These are phyloP conservation scores for Phytopythium litorale DNA, from an alignment of 352 stramenopile genomes.

Conservation along the genomic window DNA sequence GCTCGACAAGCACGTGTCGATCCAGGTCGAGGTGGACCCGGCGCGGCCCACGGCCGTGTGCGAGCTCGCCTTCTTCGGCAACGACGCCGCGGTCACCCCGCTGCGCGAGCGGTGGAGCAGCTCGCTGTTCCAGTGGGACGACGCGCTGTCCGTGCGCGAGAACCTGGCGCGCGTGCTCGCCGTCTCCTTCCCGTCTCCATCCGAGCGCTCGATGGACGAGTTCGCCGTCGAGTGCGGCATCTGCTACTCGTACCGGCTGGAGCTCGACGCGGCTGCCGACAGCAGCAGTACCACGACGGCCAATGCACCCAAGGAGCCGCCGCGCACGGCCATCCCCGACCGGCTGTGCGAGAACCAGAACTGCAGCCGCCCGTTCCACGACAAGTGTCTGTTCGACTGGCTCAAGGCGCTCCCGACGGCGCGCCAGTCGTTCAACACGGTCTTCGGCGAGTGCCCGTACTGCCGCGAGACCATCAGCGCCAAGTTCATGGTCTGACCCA, in stretches of 20 bases:
- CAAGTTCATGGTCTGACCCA: constrained; percentile 29
- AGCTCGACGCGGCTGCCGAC: constrained; percentile 9
- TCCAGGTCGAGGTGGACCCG: constrained; percentile 71
- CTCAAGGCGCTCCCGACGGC: constrained; percentile 84
- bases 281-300: background rate
- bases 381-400: constrained; percentile 88
- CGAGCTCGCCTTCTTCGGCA: constrained; percentile 78
- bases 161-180: constrained; percentile 68
- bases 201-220: constrained; percentile 41
- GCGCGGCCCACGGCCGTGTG: constrained; percentile 33
- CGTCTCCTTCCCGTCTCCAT: constrained; percentile 59
- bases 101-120: constrained; percentile 60
- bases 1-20: constrained; percentile 56
- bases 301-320: constrained; percentile 5
- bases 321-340: constrained; percentile 58
- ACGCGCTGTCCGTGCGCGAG: constrained; percentile 37
- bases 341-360: constrained; percentile 81
- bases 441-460: constrained; percentile 90
- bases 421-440: constrained; percentile 87
- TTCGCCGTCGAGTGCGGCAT: constrained; percentile 88
- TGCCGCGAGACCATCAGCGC: constrained; percentile 86
- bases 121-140: constrained; percentile 57
- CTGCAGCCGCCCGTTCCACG: constrained; percentile 85
- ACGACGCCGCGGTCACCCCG: constrained; percentile 39
- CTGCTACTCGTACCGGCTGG: constrained; percentile 83